Evolutionary conservation across 257 asterid genomes (phyloP), one percentile per base, ranked within the genome.

Genomic region (Primulina tabacum): DNA sequence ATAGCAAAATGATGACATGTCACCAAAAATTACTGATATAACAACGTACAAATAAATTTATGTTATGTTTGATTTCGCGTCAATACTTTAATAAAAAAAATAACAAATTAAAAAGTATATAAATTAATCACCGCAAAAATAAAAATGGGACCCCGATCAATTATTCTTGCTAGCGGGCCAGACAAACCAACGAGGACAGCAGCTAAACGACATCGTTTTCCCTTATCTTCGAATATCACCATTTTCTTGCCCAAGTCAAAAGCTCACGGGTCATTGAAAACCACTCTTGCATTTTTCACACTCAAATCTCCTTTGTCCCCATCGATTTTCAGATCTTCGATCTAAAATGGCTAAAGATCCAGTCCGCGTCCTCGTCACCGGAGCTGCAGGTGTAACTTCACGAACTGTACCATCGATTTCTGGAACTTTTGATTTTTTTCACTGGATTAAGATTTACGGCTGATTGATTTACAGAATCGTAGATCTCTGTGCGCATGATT

Each of bases 301-400:
- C 64, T 67, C 61, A 60, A 69, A 72, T 40, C 55, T 9, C 43
- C 55, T 75, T 1, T 73, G 76, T 55, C 53, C 43, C 3, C 80
- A 65, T 76, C 77, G 70, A 7, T 56, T 76, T 16, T 29, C 77
- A 33, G 62, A 76, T 73, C 78, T n/a, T 29, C 65, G 75, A 81
- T 81, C 86, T 65, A n/a, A 2, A 69, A 89, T 90, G 96, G 92
- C 95, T 1, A 88, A 90, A 29, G 92, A 86, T 28, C 95, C 96
- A 75, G 81, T 84, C 47, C 89, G 95, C 11, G 95, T 90, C 62
- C 95, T 90, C 76, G 96, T 90, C 71, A 88, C 96, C 75, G 96
- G 96, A 40, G 96, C 96, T 32, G 96, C 96, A 28, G 96, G 96
- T 90, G 65, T 33, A 37, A 28, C 16, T 69, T n/a, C 61, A 18